These are phyloP conservation scores for Euclidium syriacum DNA, from an alignment of 345 rosid genomes.

Conservation along the genomic window DNA sequence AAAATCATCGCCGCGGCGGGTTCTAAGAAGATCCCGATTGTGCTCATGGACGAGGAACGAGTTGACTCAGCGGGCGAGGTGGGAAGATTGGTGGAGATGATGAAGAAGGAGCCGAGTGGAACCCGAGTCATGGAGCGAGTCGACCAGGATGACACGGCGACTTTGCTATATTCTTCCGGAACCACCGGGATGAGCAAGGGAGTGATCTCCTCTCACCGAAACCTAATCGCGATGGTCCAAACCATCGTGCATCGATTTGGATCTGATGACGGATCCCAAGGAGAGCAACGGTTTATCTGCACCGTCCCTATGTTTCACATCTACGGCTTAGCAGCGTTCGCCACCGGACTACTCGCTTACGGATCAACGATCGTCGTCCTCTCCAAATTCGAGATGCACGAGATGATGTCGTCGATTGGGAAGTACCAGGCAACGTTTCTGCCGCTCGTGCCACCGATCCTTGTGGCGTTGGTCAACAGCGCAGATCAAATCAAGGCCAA, in stretches of 20 bases:
- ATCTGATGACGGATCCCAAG: slow-evolving; percentile 39
- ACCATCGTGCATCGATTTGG: slow-evolving; percentile 33
- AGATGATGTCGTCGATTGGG: slow-evolving; percentile 62
- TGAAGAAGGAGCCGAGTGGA: slow-evolving; percentile 35
- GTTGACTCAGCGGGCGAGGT: background rate
- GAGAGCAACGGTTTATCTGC: slow-evolving; percentile 58
- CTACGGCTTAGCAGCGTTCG: slow-evolving; percentile 80
- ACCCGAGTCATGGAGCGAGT: slow-evolving; percentile 58
- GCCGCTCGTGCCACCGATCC: slow-evolving; percentile 85
- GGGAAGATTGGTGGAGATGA: slow-evolving; percentile 45
- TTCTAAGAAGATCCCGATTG: slow-evolving; percentile 37
- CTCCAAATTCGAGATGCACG: slow-evolving; percentile 72
- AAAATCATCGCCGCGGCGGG: slow-evolving; percentile 37
- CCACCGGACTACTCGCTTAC: slow-evolving; percentile 59
- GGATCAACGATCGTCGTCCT: slow-evolving; percentile 73
- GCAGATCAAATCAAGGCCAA: slow-evolving; percentile 46
- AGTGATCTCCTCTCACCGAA: slow-evolving; percentile 75
- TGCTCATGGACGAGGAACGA: slow-evolving; percentile 48
- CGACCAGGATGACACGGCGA: slow-evolving; percentile 74
- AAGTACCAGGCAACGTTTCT: slow-evolving; percentile 57
- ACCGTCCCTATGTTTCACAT: slow-evolving; percentile 96
- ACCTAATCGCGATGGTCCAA: slow-evolving; percentile 51
- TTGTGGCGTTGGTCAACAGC: slow-evolving; percentile 55
- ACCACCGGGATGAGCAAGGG: slow-evolving; percentile 93
- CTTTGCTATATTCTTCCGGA: slow-evolving; percentile 89